Percentiles rank a stretch among this genome's conserved stretches.
Evolutionary conservation across 2,329 filamentous ascomycete genomes (phyloP).

Genomic region (Chrysosphaeria jannelii): DNA sequence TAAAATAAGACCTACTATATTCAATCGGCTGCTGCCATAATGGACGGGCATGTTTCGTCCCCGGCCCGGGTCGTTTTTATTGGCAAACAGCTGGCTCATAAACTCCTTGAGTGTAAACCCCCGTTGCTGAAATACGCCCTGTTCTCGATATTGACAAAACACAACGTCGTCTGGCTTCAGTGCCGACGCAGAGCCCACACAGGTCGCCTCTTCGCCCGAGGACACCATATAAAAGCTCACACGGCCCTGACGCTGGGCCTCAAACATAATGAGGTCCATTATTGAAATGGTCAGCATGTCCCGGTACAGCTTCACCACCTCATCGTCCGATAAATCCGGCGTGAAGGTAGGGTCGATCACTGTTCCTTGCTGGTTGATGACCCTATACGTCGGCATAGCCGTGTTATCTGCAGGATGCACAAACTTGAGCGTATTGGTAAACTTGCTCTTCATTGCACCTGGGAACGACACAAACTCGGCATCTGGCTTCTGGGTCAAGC

Average conservation of each 20-base stretch:
- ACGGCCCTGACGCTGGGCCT: conserved; percentile 82
- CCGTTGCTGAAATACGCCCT: conserved; percentile 68
- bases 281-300: conserved; percentile 43
- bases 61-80: conserved; percentile 44
- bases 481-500: conserved; percentile 23
- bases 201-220: conserved; percentile 79
- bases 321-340: conserved; percentile 35
- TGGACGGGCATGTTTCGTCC: conserved; percentile 96
- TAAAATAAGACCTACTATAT: conserved; percentile 46
- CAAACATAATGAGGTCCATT: conserved; percentile 96
- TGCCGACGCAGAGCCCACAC: conserved; percentile 64
- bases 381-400: conserved; percentile 70
- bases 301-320: conserved; percentile 26
- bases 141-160: conserved; percentile 84
- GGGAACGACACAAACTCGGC: conserved; percentile 42
- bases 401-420: conserved; percentile 38
- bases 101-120: conserved; percentile 71
- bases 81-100: conserved; percentile 87
- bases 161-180: conserved; percentile 63
- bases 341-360: conserved; percentile 46
- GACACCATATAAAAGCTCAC: conserved; percentile 95
- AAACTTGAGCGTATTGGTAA: conserved; percentile 55
- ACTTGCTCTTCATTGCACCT: conserved; percentile 82
- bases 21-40: conserved; percentile 58
- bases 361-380: conserved; percentile 65